Evolutionary conservation across 2,329 filamentous ascomycete species (phyloP), one percentile per base, ranked within the genome.

Genomic region (Fusarium xyrophilum): DNA sequence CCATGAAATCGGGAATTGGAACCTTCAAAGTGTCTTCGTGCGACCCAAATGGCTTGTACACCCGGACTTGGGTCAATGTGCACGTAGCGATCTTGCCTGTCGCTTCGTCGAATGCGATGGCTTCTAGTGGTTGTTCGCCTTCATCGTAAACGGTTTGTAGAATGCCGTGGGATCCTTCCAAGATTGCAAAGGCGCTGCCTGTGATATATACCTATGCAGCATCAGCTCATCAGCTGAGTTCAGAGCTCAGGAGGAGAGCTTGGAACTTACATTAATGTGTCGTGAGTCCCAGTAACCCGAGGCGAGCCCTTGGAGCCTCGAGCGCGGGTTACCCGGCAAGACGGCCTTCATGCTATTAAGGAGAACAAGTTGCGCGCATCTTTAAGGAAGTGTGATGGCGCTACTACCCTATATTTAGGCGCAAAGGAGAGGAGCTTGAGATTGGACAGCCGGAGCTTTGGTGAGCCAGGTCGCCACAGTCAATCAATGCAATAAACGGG

Each of bases 81-180:
- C 90, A 92, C 23, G 89, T 88, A 40, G 93, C 93, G 78, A 98
- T 93, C 82, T 93, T 96, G 50, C 94, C 96, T 12, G 91, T 91
- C 21, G 84, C 82, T 76, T 96, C 91, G 75, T 98, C 92, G 66
- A 98, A 87, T 32, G 88, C 86, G 68, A 98, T 88, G 30, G 93
- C 91, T 68, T 93, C 87, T 30, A 98, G 82, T 33, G 78, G 76
- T 19, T 81, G 84, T 27, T 88, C 84, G 74, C 96, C 90, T 74
- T 96, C 91, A 75, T 96, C 89, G 81, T 97, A 97, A 71, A 97
- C 91, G 7, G 94, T 97, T 79, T 99, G 96, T 35, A 97, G 80
- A 67, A 97, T 87, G 56, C 87, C 87, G 65, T 90, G 85, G 54
- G 92, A 87, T 52, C 89, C 91, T 75, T 88, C 86, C 71, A 98